These are phyloP conservation scores for Lasiodiplodia hormozganensis DNA, from an alignment of 2,329 filamentous ascomycete species.

Conservation along the genomic window DNA sequence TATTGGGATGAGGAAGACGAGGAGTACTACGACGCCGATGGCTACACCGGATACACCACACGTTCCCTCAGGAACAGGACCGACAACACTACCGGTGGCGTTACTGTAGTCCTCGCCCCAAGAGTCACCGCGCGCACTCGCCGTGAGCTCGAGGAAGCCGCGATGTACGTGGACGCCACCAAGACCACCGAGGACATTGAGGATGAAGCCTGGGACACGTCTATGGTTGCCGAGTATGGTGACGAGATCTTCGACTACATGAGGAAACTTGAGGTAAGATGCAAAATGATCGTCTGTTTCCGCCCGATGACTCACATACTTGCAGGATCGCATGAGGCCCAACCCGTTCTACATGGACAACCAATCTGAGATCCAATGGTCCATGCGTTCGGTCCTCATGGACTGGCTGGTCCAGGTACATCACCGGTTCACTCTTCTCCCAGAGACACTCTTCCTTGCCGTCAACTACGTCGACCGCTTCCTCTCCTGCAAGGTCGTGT, in stretches of 20 bases:
- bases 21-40: slow-evolving; percentile 74
- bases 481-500: slow-evolving; percentile 92
- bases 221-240: slow-evolving; percentile 96
- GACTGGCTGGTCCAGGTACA: slow-evolving; percentile 99
- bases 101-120: slow-evolving; percentile 74
- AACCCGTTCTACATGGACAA: slow-evolving; percentile 96
- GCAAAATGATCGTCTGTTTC: not conserved
- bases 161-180: slow-evolving; percentile 69
- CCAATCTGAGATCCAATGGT: slow-evolving; percentile 98
- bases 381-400: slow-evolving; percentile 96
- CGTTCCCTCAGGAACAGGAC: slow-evolving; percentile 77
- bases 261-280: slow-evolving; percentile 79
- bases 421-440: slow-evolving; percentile 85
- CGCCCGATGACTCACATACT: not conserved
- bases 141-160: slow-evolving; percentile 75
- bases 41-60: slow-evolving; percentile 68
- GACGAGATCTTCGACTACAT: slow-evolving; percentile 97
- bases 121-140: slow-evolving; percentile 71
- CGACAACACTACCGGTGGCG: slow-evolving; percentile 73
- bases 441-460: slow-evolving; percentile 92
- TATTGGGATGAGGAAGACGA: slow-evolving; percentile 79
- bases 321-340: slow-evolving; percentile 77
- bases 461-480: slow-evolving; percentile 99
- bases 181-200: slow-evolving; percentile 77
- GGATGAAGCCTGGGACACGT: slow-evolving; percentile 91